Evolutionary conservation across 2,329 filamentous ascomycete species (phyloP).

Genomic region (Colletotrichum ledebouriae): DNA sequence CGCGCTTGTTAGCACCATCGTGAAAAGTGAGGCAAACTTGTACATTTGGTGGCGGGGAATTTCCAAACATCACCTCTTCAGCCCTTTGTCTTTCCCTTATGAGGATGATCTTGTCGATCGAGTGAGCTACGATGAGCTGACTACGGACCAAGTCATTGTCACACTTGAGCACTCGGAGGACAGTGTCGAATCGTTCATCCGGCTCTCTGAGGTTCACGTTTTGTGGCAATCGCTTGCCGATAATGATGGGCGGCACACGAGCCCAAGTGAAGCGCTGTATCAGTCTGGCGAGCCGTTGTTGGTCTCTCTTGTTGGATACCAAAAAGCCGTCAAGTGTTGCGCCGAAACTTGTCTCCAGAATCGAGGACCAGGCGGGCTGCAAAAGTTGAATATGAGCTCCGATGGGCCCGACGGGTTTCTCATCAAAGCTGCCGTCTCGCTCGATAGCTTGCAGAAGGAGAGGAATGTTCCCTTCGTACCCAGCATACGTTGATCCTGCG

Average conservation of each 20-base stretch:
- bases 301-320: constrained; percentile 82
- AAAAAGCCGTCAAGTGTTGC: constrained; percentile 80
- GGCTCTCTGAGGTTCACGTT: constrained; percentile 80
- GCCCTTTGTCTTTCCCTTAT: constrained; percentile 78
- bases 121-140: constrained; percentile 84
- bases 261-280: constrained; percentile 68
- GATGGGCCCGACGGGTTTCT: constrained; percentile 85
- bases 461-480: constrained; percentile 74
- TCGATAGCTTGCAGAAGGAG: constrained; percentile 77
- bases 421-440: constrained; percentile 75
- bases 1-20: constrained; percentile 60
- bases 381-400: constrained; percentile 82
- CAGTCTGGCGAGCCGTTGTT: constrained; percentile 74
- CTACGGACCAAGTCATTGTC: constrained; percentile 83
- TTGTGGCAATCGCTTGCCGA: constrained; percentile 69
- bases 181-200: constrained; percentile 78
- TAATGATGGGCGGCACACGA: constrained; percentile 70
- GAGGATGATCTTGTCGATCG: constrained; percentile 87
- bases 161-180: constrained; percentile 84
- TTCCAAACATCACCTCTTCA: constrained; percentile 75
- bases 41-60: constrained; percentile 75
- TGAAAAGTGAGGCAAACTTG: constrained; percentile 78
- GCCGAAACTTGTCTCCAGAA: constrained; percentile 85
- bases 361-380: constrained; percentile 84
- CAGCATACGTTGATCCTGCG: constrained; percentile 69